These are phyloP conservation scores for Phytopythium helicoides DNA, from an alignment of 352 stramenopile species.

Conservation along the genomic window DNA sequence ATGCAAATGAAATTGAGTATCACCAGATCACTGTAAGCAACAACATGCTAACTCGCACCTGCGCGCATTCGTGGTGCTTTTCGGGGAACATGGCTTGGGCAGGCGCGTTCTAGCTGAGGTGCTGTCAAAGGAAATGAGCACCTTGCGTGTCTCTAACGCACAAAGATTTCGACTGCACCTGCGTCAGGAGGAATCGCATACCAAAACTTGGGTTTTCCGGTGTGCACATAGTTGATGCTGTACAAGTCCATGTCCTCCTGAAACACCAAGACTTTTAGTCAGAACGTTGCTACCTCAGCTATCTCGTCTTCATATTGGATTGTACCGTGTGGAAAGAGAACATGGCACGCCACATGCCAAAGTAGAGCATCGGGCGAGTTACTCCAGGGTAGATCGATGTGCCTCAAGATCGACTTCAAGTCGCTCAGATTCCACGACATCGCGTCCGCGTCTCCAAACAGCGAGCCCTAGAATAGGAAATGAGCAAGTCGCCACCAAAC, in stretches of 20 bases:
- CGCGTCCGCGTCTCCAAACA: constrained; percentile 75
- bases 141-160: background rate
- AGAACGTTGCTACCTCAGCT: too few relatives aligned
- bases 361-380: constrained; percentile 92
- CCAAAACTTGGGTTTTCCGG: constrained; percentile 92
- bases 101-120: constrained; percentile 76
- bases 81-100: constrained; percentile 87
- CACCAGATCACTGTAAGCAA: too few relatives aligned
- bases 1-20: background rate
- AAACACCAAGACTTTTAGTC: background rate
- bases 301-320: too few relatives aligned
- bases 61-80: constrained; percentile 76
- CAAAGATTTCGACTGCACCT: constrained; percentile 18
- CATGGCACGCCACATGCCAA: constrained; percentile 93
- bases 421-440: constrained; percentile 87
- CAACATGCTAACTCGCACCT: too few relatives aligned
- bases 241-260: constrained; percentile 94
- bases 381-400: constrained; percentile 84
- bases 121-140: constrained; percentile 14
- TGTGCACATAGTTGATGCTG: constrained; percentile 94
- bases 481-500: background rate
- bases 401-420: constrained; percentile 84
- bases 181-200: constrained; percentile 83
- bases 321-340: constrained; percentile 91
- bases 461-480: constrained; percentile 61